phyloP scores from a whole-genome alignment of 2,329 filamentous ascomycete genomes.

The Penicillium sp. region DNA sequence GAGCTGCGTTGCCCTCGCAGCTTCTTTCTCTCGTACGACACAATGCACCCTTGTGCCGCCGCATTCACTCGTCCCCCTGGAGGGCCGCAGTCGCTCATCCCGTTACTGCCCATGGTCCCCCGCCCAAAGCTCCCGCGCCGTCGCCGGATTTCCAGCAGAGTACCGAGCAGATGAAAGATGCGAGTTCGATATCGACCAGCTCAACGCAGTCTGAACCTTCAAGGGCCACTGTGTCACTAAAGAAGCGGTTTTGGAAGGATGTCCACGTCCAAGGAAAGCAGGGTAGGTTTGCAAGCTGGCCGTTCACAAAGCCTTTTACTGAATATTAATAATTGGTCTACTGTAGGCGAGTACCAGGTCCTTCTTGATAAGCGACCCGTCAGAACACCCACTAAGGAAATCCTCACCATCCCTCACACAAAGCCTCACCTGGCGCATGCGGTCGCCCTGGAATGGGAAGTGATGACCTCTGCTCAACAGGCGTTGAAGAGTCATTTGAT shows the following conservation, averaged over 20 bases:
- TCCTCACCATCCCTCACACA: constrained; percentile 67
- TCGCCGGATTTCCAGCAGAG: constrained; percentile 49
- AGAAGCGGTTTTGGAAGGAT: constrained; percentile 85
- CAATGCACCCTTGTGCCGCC: constrained; percentile 23
- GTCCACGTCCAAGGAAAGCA: constrained; percentile 67
- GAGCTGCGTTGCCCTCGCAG: constrained; percentile 20
- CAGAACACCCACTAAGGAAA: constrained; percentile 69
- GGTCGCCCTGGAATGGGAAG: constrained; percentile 91
- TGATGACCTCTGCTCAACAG: constrained; percentile 76
- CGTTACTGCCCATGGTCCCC: constrained; percentile 59
- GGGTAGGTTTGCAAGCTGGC: constrained; percentile 46
- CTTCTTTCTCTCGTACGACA: constrained; percentile 15
- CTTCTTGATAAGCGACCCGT: constrained; percentile 77
- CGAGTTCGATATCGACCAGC: constrained; percentile 12
- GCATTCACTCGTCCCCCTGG: constrained; percentile 34
- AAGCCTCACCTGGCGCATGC: constrained; percentile 82
- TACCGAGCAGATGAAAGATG: constrained; percentile 46
- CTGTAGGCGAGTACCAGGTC: constrained; percentile 57
- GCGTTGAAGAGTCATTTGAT: constrained; percentile 83
- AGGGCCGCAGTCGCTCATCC: constrained; percentile 56
- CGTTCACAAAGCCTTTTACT: background rate
- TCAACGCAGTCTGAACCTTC: constrained; percentile 27
- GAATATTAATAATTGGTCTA: background rate
- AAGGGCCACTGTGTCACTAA: constrained; percentile 45
- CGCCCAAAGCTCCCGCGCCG: constrained; percentile 56